These are phyloP conservation scores for Bacidia gigantensis DNA, from an alignment of 495 filamentous ascomycete species.

Conservation along the genomic window DNA sequence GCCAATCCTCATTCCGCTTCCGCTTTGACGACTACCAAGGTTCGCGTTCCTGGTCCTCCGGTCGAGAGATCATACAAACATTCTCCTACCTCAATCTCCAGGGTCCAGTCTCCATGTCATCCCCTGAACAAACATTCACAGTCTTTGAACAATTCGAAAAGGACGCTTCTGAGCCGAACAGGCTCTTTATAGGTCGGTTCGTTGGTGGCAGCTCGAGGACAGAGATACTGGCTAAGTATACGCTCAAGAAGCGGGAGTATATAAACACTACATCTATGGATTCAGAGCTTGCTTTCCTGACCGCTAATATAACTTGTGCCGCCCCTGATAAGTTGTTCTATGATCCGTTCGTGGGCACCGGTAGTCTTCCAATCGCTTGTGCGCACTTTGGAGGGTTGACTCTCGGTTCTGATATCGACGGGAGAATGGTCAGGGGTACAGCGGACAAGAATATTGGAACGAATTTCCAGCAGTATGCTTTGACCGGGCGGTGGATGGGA, in stretches of 20 bases:
- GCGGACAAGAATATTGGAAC: conserved; percentile 41
- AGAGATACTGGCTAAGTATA: conserved; percentile 52
- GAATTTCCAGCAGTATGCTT: conserved; percentile 79
- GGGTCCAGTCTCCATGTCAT: conserved; percentile 60
- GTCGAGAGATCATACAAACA: conserved; percentile 58
- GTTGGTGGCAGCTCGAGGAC: conserved; percentile 49
- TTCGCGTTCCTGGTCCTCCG: conserved; percentile 43
- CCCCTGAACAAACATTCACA: conserved; percentile 57
- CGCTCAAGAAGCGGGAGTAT: conserved; percentile 82
- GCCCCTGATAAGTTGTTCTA: conserved; percentile 72
- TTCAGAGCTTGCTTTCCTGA: conserved; percentile 79
- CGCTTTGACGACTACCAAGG: conserved; percentile 63
- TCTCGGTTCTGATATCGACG: conserved; percentile 86
- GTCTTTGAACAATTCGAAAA: conserved; percentile 67
- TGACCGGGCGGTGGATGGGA: conserved; percentile 50
- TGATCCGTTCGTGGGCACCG: conserved; percentile 92
- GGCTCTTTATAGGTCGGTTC: conserved; percentile 57
- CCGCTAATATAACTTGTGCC: conserved; percentile 77
- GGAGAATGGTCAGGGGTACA: conserved; percentile 66
- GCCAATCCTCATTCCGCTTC: conserved; percentile 60
- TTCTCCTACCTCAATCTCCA: conserved; percentile 67
- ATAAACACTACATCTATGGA: conserved; percentile 97
- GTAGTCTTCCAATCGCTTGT: conserved; percentile 73
- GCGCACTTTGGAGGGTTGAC: conserved; percentile 76
- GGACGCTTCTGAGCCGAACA: conserved; percentile 39